phyloP scores from a whole-genome alignment of 805 yeast genomes.

The Sugiyamaella americana region DNA sequence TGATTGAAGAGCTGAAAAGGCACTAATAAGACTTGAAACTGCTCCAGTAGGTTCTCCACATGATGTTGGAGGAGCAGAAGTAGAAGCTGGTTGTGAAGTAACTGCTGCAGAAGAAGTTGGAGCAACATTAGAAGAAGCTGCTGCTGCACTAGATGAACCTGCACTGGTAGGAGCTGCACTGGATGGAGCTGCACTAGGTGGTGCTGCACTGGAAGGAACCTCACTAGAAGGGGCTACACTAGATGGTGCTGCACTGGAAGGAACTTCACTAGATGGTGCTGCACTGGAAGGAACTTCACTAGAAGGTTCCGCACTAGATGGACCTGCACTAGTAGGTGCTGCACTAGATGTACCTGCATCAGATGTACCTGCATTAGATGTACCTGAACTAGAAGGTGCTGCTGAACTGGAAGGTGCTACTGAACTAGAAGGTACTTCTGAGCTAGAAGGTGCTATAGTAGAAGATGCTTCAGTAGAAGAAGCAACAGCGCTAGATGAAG shows the following conservation, averaged over 20 bases:
- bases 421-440: not conserved
- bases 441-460: not conserved
- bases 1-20: conserved; percentile 9
- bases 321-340: not conserved
- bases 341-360: not conserved
- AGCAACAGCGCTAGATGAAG: not conserved
- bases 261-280: not conserved
- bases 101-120: not conserved
- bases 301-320: not conserved
- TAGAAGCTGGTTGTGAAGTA: not conserved
- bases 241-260: not conserved
- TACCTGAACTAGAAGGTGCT: not conserved
- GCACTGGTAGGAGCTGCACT: not conserved
- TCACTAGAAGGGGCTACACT: not conserved
- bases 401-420: not conserved
- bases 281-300: not conserved
- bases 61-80: not conserved
- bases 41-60: conserved; percentile 12
- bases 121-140: not conserved
- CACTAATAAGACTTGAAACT: conserved; percentile 11
- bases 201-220: not conserved
- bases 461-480: conserved; percentile 3
- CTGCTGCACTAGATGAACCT: not conserved
- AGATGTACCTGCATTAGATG: not conserved
- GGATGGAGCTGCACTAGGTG: not conserved